Evolutionary conservation across 495 filamentous ascomycete genomes (phyloP).

Genomic region (Tuber aestivum): DNA sequence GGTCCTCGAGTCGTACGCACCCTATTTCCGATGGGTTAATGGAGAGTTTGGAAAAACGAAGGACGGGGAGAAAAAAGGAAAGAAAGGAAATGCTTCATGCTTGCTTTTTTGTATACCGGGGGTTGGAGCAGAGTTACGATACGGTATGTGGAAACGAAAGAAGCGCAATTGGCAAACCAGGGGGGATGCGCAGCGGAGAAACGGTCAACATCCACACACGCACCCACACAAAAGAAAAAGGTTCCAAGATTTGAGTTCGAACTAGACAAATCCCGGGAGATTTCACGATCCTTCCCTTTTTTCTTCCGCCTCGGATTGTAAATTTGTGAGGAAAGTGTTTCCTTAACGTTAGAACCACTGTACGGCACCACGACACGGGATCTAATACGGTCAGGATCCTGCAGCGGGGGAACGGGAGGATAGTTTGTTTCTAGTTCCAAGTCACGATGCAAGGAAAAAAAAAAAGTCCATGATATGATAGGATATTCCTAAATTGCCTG

Average conservation of each 20-base stretch:
- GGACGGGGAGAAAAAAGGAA: not conserved
- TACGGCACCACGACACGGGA: not conserved
- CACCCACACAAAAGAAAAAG: not conserved
- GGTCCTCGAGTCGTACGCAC: not conserved
- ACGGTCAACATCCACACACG: not conserved
- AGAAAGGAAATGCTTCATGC: not conserved
- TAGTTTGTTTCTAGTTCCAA: not conserved
- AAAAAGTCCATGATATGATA: not conserved
- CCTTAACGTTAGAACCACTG: not conserved
- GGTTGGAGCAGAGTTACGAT: not conserved
- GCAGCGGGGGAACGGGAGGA: not conserved
- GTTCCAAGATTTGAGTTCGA: conserved; percentile 3
- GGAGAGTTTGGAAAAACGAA: not conserved
- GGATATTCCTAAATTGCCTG: not conserved
- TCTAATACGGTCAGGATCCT: not conserved
- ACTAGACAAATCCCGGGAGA: not conserved
- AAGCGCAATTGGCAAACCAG: not conserved
- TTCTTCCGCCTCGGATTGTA: not conserved
- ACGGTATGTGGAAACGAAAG: not conserved
- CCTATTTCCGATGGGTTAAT: not conserved
- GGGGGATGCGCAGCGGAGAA: not conserved
- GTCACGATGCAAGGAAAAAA: not conserved
- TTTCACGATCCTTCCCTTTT: not conserved
- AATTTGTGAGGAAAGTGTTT: not conserved
- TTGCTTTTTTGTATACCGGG: not conserved